Evolutionary conservation across 148 eudicot species (phyloP).

Genomic region (Spergularia marina): DNA sequence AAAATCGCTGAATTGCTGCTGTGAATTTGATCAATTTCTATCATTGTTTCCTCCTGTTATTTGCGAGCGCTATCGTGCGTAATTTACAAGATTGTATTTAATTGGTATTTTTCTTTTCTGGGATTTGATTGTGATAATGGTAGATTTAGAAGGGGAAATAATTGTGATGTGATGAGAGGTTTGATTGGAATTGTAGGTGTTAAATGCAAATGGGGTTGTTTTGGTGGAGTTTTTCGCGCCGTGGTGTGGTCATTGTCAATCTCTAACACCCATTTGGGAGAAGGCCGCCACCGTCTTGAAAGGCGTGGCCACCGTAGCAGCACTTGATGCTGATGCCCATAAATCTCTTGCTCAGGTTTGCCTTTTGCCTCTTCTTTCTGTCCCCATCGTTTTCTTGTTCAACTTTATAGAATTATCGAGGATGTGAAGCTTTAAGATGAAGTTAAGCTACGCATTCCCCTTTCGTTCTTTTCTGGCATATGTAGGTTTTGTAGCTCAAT

Average conservation of each 20-base stretch:
- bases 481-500: background rate
- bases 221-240: slow-evolving; percentile 94
- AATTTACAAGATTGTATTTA: background rate
- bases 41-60: background rate
- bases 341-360: slow-evolving; percentile 84
- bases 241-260: slow-evolving; percentile 97
- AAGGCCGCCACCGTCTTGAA: slow-evolving; percentile 79
- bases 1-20: background rate
- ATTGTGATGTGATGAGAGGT: slow-evolving; percentile 6
- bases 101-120: background rate
- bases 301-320: slow-evolving; percentile 93
- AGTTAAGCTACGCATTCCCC: too few relatives aligned
- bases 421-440: too few relatives aligned
- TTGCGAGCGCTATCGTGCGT: background rate
- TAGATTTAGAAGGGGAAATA: background rate
- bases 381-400: too few relatives aligned
- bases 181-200: slow-evolving; percentile 58
- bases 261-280: slow-evolving; percentile 91
- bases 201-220: slow-evolving; percentile 78
- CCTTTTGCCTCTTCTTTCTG: background rate
- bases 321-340: slow-evolving; percentile 97
- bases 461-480: background rate
- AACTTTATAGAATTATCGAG: too few relatives aligned
- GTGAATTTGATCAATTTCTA: background rate
- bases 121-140: slow-evolving; percentile 6